phyloP scores from a whole-genome alignment of 2,329 filamentous ascomycete genomes.

The Aspergillus nomiae region DNA sequence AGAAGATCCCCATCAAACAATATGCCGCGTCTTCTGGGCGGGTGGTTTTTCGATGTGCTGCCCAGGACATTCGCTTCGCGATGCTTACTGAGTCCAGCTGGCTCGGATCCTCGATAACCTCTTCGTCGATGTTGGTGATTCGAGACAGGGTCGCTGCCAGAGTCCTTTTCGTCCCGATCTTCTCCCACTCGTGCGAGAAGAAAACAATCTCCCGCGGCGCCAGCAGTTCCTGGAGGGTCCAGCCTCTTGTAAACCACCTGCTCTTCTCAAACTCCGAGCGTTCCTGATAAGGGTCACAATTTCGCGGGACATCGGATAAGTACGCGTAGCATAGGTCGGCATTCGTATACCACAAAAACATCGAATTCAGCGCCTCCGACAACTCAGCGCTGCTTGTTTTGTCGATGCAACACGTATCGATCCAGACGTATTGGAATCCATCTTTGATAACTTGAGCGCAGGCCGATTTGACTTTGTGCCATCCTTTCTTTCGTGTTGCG shows the following conservation, averaged over 20 bases:
- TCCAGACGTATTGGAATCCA: background rate
- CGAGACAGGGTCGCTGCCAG: background rate
- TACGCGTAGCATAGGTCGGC: background rate
- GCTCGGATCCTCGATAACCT: background rate
- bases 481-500: background rate
- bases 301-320: background rate
- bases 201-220: background rate
- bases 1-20: background rate
- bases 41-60: background rate
- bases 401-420: constrained; percentile 1
- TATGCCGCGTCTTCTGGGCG: background rate
- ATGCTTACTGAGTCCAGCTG: background rate
- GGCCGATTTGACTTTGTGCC: background rate
- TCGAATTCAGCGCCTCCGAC: background rate
- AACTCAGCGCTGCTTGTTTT: background rate
- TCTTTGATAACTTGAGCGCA: background rate
- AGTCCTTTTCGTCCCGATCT: background rate
- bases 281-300: background rate
- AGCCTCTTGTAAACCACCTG: constrained; percentile 1
- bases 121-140: background rate
- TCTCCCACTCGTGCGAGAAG: background rate
- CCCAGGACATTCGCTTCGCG: background rate
- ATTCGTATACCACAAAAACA: background rate
- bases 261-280: background rate
- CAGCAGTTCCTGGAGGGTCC: background rate